Conservation (phyloP, 257 asterid genomes). For the Nicotiana tabacum region DNA sequence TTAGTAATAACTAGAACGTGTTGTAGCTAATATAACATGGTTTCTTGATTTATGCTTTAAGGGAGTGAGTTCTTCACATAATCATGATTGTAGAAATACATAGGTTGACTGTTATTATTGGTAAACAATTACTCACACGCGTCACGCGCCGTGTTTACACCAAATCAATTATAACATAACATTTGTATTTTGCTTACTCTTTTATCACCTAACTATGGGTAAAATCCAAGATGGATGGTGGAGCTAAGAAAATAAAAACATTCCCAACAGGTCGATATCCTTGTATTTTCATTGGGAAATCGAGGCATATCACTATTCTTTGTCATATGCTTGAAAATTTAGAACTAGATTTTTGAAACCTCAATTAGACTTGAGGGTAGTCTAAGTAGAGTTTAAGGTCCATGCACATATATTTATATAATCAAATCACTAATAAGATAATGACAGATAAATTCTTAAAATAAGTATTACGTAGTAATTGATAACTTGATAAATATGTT, state of each 20-base stretch:
- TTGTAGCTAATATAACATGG: background rate
- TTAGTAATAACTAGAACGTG: background rate
- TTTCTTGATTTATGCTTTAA: background rate
- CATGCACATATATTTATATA: background rate
- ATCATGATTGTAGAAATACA: background rate
- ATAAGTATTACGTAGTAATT: background rate
- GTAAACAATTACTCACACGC: too few relatives aligned
- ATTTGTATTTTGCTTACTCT: too few relatives aligned
- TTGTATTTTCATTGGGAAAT: too few relatives aligned
- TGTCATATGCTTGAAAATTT: background rate
- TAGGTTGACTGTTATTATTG: background rate
- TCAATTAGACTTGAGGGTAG: background rate
- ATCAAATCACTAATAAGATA: background rate
- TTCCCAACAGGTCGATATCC: background rate
- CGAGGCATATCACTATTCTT: background rate
- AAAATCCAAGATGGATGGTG: background rate
- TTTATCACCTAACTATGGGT: too few relatives aligned
- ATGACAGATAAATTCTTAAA: background rate
- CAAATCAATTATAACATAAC: too few relatives aligned
- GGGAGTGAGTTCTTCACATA: background rate
- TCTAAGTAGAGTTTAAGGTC: background rate
- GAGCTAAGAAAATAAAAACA: background rate
- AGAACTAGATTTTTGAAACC: background rate
- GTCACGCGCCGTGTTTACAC: too few relatives aligned
- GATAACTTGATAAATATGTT: background rate